Base-by-base conservation (phyloP, 495 filamentous ascomycete genomes). In the Lentithecium fluviatile region DNA sequence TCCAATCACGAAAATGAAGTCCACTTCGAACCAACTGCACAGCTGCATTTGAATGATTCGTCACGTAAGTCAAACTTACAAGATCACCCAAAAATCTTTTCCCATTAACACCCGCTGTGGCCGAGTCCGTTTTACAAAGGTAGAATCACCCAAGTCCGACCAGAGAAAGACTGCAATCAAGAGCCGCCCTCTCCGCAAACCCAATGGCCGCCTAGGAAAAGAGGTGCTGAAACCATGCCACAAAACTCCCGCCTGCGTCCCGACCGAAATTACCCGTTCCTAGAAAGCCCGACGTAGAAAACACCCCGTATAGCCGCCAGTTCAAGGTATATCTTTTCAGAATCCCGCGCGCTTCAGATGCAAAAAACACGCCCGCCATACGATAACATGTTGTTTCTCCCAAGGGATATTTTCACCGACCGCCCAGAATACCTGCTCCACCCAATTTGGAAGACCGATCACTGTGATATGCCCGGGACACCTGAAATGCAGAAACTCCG, bases 401-500 rank as follows among this genome's bases (percentile, higher is more conserved):
- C 64, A 51, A 34, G 29, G 40, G 54, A 42, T 50, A 52, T 66
- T 64, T 65, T 54, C 53, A 67, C 63, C 64, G 51, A 63, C 60
- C 65, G 40, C 37, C 46, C 51, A 26, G 54, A 36, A 56, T 32
- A 32, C 65, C 62, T 53, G 66, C 61, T 56, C 66, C 56, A 37
- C 56, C 62, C 66, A 62, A 56, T 62, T 57, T 64, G 60, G 59
- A 64, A 67, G 54, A 67, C 57, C 63, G 63, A 66, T 55, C 56
- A 59, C 19, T 20, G 40, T n/a, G 29, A 24, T 52, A 69, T 69
- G 64, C 67, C 64, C 67, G 59, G 47, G 56, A 70, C 67, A 70
- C 67, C 67, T 61, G 26, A 64, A 67, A 70, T 70, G 67, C 67
- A 70, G 67, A 70, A 70, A 70, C 67, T 67, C 67, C 67, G 60